Evolutionary conservation across 2,329 filamentous ascomycete genomes (phyloP).

Genomic region (Aspergillus jensenii): DNA sequence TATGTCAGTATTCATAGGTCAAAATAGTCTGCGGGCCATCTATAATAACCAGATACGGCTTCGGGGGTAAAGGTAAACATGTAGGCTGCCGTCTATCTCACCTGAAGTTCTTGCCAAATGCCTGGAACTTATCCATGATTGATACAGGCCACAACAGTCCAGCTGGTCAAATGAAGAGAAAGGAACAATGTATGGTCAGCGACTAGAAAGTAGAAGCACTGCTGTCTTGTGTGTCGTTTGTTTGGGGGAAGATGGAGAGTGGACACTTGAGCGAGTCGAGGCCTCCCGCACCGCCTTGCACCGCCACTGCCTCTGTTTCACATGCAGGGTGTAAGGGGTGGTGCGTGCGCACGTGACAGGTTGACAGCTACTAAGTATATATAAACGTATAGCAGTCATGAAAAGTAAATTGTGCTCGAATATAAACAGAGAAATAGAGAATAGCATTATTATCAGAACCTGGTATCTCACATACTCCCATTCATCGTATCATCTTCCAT

Average conservation of each 20-base stretch:
- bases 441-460: not conserved
- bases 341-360: not conserved
- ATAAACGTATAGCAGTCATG: not conserved
- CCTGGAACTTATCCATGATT: conserved; percentile 70
- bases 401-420: not conserved
- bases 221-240: conserved; percentile 3
- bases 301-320: conserved; percentile 30
- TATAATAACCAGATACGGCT: not conserved
- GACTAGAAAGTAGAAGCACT: not conserved
- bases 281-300: conserved; percentile 17
- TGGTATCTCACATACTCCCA: conserved; percentile 2
- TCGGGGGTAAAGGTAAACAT: conserved; percentile 4
- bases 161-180: not conserved
- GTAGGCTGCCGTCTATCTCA: conserved; percentile 39
- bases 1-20: conserved; percentile 24
- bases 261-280: conserved; percentile 3
- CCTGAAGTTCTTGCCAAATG: conserved; percentile 71
- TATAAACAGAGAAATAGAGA: not conserved
- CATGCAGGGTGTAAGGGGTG: not conserved
- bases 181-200: not conserved
- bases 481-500: not conserved
- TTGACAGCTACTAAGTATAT: not conserved
- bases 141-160: conserved; percentile 14
- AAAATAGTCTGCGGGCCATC: conserved; percentile 15
- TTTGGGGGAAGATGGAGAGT: conserved; percentile 1